phyloP scores from a whole-genome alignment of 441 rosid genomes.

The Codiaeum variegatum region DNA sequence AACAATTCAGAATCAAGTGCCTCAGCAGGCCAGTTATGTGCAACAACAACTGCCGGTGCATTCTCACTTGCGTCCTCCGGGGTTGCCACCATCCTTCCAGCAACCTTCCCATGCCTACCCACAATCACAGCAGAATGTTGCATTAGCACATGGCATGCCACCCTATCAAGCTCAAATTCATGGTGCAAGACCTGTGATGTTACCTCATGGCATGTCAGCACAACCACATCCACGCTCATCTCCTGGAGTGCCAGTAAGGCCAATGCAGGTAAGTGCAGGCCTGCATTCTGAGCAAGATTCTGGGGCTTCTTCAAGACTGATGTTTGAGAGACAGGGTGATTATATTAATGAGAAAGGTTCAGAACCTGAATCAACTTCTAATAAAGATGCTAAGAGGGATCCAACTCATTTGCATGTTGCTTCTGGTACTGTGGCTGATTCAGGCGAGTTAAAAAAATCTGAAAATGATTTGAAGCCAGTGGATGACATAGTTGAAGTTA shows the following conservation, averaged over 20 bases:
- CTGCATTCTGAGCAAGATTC: constrained; percentile 34
- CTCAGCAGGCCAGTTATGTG: constrained; percentile 36
- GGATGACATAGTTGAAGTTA: constrained; percentile 30
- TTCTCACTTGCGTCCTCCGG: constrained; percentile 45
- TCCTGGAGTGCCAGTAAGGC: constrained; percentile 30
- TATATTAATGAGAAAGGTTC: constrained; percentile 28
- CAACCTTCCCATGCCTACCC: constrained; percentile 34
- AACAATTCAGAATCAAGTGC: constrained; percentile 37
- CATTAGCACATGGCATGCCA: constrained; percentile 28
- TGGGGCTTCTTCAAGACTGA: constrained; percentile 27
- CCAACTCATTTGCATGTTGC: constrained; percentile 21
- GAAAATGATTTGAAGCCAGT: constrained; percentile 33
- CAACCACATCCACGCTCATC: constrained; percentile 35
- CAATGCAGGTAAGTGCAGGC: constrained; percentile 32
- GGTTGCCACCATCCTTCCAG: constrained; percentile 32
- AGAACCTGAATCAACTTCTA: constrained; percentile 30
- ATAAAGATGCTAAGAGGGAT: constrained; percentile 30
- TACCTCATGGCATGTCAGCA: constrained; percentile 34
- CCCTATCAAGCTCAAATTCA: constrained; percentile 34
- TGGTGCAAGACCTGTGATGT: constrained; percentile 35
- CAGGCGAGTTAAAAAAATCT: constrained; percentile 32
- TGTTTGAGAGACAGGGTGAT: constrained; percentile 30
- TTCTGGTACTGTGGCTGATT: constrained; percentile 24
- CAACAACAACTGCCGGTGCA: constrained; percentile 46
- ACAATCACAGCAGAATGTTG: constrained; percentile 41